A percentile compares a stretch with the other conserved stretches of the same genome.
Conservation (phyloP, 805 yeast species). For the Kluyveromyces dobzhanskii region DNA sequence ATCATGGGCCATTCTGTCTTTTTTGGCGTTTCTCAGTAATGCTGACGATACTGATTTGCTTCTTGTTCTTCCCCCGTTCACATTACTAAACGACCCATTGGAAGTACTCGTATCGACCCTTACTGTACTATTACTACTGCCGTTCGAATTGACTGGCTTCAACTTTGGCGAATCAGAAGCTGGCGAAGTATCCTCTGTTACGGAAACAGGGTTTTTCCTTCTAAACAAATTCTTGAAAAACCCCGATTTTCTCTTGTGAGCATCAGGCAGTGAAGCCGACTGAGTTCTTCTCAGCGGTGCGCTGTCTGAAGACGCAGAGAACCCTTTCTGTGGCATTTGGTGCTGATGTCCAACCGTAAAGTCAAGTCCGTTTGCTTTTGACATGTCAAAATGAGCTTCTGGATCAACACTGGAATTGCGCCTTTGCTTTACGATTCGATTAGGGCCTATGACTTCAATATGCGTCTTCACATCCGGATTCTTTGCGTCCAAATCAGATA, state of each 20-base stretch:
- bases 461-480: constrained; percentile 5
- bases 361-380: background rate
- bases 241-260: constrained; percentile 26
- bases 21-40: background rate
- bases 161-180: background rate
- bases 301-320: background rate
- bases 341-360: background rate
- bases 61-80: background rate
- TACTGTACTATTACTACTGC: background rate
- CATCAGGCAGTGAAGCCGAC: constrained; percentile 22
- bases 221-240: constrained; percentile 32
- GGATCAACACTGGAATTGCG: constrained; percentile 1
- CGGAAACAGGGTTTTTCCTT: constrained; percentile 10
- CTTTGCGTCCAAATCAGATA: constrained; percentile 4
- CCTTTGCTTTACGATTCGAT: constrained; percentile 5
- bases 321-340: too few relatives aligned
- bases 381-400: background rate
- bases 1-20: background rate
- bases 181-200: background rate
- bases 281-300: constrained; percentile 23
- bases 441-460: constrained; percentile 4
- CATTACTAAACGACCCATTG: background rate
- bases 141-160: background rate
- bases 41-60: background rate
- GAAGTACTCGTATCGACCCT: background rate